Base-by-base conservation (phyloP, 306 rosid genomes). In the Spatholobus suberectus region DNA sequence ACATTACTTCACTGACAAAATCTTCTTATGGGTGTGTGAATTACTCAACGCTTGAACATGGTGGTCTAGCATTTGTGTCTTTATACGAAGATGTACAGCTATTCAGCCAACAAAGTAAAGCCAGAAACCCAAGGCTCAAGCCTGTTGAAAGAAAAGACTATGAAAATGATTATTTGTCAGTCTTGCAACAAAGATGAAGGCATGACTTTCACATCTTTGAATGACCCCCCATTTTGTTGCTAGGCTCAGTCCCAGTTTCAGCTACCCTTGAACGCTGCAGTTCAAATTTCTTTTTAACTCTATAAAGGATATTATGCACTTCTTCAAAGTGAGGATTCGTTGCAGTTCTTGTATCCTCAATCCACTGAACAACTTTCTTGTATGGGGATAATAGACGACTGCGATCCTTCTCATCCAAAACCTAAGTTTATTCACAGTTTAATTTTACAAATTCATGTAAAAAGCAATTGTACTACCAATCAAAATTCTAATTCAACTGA, bases 311-410 rank as follows among this genome's bases (percentile, higher is more conserved):
- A 29, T 85, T 82, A 73, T 93, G 98, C 61, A 87, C 83, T 80
- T 92, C 90, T 17, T 93, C 90, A 83, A 93, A 93, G 74, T 90
- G 89, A 23, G 97, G 99, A 78, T 79, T 90, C 18, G 93, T 93
- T 29, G 93, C 97, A 71, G 73, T 77, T 88, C 67, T 95, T 52
- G 96, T 93, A 86, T 88, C 81, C 88, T 93, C 92, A 27, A 93
- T 87, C 98, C 97, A 95, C 86, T 71, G 73, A 66, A 82, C 79
- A 83, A 95, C 96, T 85, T 90, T 92, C 90, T 77, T 89, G 92
- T 89, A 90, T 0, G 98, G 98, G 17, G 89, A 87, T 54, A 95
- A 87, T 72, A 95, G 87, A 11, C 92, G 89, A 71, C 14, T 59
- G 13, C 83, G 84, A 79, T 89, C 96, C 82, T 85, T 83, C 88